Conservation (phyloP, 1,284 basidiomycete species). For the Cutaneotrichosporon sp. region DNA sequence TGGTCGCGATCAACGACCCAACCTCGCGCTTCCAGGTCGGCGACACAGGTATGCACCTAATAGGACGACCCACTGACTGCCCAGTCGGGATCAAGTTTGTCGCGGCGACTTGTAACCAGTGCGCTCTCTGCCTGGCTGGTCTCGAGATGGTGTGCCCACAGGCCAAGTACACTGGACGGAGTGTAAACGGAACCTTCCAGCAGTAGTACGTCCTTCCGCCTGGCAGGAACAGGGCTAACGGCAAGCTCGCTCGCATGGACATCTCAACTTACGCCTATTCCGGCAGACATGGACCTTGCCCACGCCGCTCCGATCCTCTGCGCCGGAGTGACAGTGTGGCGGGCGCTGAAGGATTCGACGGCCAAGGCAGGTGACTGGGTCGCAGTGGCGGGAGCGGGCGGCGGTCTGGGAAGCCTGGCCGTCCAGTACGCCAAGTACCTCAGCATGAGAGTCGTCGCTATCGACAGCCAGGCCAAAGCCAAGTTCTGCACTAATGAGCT, state of each 20-base stretch:
- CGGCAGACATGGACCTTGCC: conserved; percentile 63
- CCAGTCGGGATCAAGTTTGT: conserved; percentile 77
- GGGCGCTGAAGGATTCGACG: conserved; percentile 73
- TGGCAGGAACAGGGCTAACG: conserved; percentile 60
- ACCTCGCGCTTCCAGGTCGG: conserved; percentile 52
- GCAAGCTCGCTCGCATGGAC: conserved; percentile 56
- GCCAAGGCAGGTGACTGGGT: conserved; percentile 73
- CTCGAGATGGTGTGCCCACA: conserved; percentile 64
- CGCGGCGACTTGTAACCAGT: conserved; percentile 68
- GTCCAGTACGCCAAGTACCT: conserved; percentile 73
- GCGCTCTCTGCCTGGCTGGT: conserved; percentile 71
- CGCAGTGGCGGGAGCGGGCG: conserved; percentile 61
- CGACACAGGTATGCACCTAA: conserved; percentile 14
- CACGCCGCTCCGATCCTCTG: conserved; percentile 82
- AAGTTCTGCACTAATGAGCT: conserved; percentile 60
- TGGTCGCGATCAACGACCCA: conserved; percentile 76
- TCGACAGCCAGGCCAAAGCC: conserved; percentile 64
- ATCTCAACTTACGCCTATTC: conserved; percentile 72
- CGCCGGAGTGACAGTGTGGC: conserved; percentile 65
- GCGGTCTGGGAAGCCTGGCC: conserved; percentile 58
- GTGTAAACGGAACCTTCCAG: conserved; percentile 64
- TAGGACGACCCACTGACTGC: conserved; percentile 62
- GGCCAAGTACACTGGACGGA: conserved; percentile 69
- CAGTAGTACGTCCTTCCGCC: conserved; percentile 19
- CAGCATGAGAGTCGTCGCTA: conserved; percentile 75